Base-by-base conservation (phyloP, 768 basidiomycete species). In the Boletus sensibilis region DNA sequence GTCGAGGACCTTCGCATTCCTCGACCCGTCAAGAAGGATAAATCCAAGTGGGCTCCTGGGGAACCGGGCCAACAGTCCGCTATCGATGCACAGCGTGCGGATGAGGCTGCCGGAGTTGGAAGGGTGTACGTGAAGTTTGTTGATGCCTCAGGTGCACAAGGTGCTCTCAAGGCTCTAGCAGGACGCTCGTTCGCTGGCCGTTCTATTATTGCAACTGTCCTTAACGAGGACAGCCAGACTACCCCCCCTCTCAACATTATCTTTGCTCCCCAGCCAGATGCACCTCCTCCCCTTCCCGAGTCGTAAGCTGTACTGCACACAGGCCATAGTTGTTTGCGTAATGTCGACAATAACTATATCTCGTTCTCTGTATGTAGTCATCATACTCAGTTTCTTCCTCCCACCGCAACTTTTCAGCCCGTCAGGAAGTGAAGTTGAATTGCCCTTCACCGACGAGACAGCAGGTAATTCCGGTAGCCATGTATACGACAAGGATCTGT, bases 81-180 rank as follows among this genome's bases (percentile, higher is more conserved):
- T 14, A 76, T 83, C 50, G 88, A 90, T 63, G 87, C 85, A 31
- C 80, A 81, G 56, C 83, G 87, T 35, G 79, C 80, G 41, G 94
- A 96, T 70, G 94, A 97, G 70, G 91, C 89, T 31, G 81, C 90
- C 2, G 97, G 96, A 51, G 93, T 99, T 21, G 96, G 97, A 41
- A 82, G 94, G 48, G 97, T 99, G 14, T 98, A 96, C 70, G 94
- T 99, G 59, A 89, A 92, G 76, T 99, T 90, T 68, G 66, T 64
- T 44, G 78, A 86, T 21, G 70, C 86, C 25, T 77, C 78, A 14
- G 78, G 82, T 43, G 92, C 93, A 18, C 77, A 78, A 34, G 76
- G 71, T 55, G 97, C 90, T 23, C 80, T 98, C 70, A 89, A 90
- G 70, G 83, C 86, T 39, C 80, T 99, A 56, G 97, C 96, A 31